phyloP scores from a whole-genome alignment of 495 filamentous ascomycete species.

The Neurospora sp. region DNA sequence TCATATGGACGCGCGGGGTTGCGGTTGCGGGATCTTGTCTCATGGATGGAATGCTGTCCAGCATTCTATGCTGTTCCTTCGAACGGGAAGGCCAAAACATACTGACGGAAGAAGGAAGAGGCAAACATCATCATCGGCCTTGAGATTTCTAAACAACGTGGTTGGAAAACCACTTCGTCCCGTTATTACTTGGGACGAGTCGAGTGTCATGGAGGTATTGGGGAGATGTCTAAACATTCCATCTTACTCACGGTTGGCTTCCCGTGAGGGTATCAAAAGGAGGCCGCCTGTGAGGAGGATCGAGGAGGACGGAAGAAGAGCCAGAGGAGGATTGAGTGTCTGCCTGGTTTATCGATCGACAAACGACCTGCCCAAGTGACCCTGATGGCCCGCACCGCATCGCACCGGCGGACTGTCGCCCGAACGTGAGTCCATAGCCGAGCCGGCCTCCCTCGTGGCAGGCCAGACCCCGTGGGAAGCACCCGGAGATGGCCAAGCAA shows the following conservation, averaged over 20 bases:
- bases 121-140: background rate
- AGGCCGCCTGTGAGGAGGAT: background rate
- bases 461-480: background rate
- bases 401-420: background rate
- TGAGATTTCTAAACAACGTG: background rate
- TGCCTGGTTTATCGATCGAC: background rate
- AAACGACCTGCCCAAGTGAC: background rate
- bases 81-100: background rate
- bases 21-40: background rate
- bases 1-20: background rate
- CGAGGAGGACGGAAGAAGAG: background rate
- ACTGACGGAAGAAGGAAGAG: background rate
- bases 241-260: background rate
- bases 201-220: background rate
- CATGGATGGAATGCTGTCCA: background rate
- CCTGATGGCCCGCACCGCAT: background rate
- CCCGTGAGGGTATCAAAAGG: background rate
- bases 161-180: background rate
- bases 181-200: background rate
- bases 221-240: background rate
- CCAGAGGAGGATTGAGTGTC: background rate
- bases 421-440: background rate
- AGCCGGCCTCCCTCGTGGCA: background rate
- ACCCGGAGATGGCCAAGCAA: background rate
- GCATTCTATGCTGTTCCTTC: background rate